A percentile compares a stretch with the other conserved stretches of the same genome.
Evolutionary conservation across 2,329 filamentous ascomycete genomes (phyloP).

Genomic region (Neonectria neomacrospora): DNA sequence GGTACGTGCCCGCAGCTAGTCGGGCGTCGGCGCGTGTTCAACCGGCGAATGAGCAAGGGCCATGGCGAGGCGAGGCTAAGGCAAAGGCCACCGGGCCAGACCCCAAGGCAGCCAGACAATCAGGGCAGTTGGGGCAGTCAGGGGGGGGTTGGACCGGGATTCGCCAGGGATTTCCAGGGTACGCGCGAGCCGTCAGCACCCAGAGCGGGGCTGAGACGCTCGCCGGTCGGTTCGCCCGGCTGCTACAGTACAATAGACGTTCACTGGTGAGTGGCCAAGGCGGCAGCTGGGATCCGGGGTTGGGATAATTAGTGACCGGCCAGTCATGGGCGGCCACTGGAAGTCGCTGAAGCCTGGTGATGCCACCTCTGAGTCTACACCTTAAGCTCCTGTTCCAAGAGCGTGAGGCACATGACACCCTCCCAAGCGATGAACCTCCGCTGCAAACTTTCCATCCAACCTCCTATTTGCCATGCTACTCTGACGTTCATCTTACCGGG

Average conservation of each 20-base stretch:
- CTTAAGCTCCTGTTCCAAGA: no score
- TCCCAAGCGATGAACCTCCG: not conserved
- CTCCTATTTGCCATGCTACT: not conserved
- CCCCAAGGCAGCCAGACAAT: not conserved
- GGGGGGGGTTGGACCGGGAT: not conserved
- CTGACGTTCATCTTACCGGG: not conserved
- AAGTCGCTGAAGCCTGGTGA: conserved; percentile 3
- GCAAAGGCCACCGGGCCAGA: conserved; percentile 5
- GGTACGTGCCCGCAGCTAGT: conserved; percentile 15
- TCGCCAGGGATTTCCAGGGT: not conserved
- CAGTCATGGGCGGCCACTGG: conserved; percentile 1
- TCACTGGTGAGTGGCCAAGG: conserved; percentile 1
- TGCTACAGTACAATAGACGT: conserved; percentile 3
- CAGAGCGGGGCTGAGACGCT: not conserved
- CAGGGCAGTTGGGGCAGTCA: not conserved
- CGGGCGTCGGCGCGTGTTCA: conserved; percentile 10
- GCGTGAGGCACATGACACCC: not conserved
- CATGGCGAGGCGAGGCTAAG: not conserved
- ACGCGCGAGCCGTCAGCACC: not conserved
- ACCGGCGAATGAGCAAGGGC: conserved; percentile 18
- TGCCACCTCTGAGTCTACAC: not conserved
- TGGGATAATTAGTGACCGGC: not conserved
- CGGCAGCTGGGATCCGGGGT: not conserved
- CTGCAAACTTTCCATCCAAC: not conserved
- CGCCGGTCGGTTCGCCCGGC: conserved; percentile 6